Conservation (phyloP, 1,284 basidiomycete genomes). For the Amylostereum areolatum region DNA sequence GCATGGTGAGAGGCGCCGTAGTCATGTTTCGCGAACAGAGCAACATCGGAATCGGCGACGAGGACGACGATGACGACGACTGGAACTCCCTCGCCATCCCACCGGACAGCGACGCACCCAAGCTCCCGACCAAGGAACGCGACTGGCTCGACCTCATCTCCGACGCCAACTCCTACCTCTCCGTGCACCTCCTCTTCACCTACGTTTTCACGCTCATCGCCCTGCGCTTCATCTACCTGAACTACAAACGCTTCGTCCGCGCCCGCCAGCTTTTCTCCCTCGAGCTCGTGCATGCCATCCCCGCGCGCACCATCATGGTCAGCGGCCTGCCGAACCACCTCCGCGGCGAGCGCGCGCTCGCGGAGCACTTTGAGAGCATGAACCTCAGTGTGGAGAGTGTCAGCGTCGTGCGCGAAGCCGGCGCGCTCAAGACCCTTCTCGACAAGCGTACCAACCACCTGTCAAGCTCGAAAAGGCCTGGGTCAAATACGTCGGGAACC, state of each 20-base stretch:
- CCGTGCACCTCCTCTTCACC: constrained; percentile 87
- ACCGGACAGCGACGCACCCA: constrained; percentile 11
- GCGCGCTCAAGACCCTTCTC: constrained; percentile 65
- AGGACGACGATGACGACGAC: constrained; percentile 41
- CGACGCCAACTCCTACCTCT: constrained; percentile 81
- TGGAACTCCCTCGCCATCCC: constrained; percentile 25
- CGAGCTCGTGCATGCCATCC: constrained; percentile 90
- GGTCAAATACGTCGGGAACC: constrained; percentile 90
- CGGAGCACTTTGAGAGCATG: constrained; percentile 92
- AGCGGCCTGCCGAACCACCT: constrained; percentile 80
- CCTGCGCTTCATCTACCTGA: constrained; percentile 81
- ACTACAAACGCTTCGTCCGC: constrained; percentile 88
- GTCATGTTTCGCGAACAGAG: too few species aligned
- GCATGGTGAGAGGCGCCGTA: too few species aligned
- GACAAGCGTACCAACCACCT: constrained; percentile 77
- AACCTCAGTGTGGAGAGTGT: constrained; percentile 82
- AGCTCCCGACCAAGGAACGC: constrained; percentile 24
- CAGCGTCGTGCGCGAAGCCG: constrained; percentile 82
- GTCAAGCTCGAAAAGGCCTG: constrained; percentile 79
- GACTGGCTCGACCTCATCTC: constrained; percentile 83
- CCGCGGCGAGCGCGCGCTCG: constrained; percentile 77
- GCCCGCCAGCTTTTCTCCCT: constrained; percentile 90
- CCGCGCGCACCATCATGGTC: constrained; percentile 89
- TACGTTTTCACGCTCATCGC: constrained; percentile 88
- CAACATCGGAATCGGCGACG: constrained; percentile 64